Evolutionary conservation across 371 early-diverging fungal genomes (phyloP), one percentile per base, ranked within the genome.

Genomic region (Mortierella sp.): DNA sequence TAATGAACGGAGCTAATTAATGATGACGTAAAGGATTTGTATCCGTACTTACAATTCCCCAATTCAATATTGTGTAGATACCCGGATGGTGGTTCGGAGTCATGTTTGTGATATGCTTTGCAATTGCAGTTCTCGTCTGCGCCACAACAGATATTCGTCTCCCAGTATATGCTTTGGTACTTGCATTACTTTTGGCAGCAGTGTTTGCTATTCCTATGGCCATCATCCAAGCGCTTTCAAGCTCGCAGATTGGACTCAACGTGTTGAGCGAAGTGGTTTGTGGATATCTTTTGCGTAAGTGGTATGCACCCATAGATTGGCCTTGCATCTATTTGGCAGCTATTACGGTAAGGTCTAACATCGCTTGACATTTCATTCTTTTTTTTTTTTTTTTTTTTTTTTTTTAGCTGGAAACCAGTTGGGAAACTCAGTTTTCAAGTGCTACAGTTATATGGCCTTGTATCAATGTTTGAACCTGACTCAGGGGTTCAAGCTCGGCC

Each of bases 201-300:
- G 76, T 90, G 32, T 90, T 96, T 72, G 86, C 94, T 1, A 75
- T 97, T 8, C 96, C 97, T 0, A 89, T 95, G 66, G 95, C 94
- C 75, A 92, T 94, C 53, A 90, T 94, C 40, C 78, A 78, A 21
- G 78, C 78, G 6, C 59, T 78, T 3, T 78, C 78, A 21, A 78
- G 78, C 41, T 78, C 74, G 0, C 78, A 78, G 65, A 91, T 92
- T 57, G 94, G 92, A 45, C 84, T 94, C 5, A 94, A 94, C 65
- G 88, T 95, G 24, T 84, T 96, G 24, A 91, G 94, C 19, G 90
- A 92, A 69, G 76, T 92, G 21, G 76, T 92, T 3, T 86, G 86
- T 16, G 92, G 92, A 24, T 78, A 73, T 36, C 45, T 78, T 43
- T 53, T 78, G 43, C 78, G 77, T 77, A 72, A 72, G 77, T 71